A percentile compares a stretch with the other conserved stretches of the same genome.
phyloP scores from a whole-genome alignment of 1,139 yeast genomes.

The Taphrina communis region DNA sequence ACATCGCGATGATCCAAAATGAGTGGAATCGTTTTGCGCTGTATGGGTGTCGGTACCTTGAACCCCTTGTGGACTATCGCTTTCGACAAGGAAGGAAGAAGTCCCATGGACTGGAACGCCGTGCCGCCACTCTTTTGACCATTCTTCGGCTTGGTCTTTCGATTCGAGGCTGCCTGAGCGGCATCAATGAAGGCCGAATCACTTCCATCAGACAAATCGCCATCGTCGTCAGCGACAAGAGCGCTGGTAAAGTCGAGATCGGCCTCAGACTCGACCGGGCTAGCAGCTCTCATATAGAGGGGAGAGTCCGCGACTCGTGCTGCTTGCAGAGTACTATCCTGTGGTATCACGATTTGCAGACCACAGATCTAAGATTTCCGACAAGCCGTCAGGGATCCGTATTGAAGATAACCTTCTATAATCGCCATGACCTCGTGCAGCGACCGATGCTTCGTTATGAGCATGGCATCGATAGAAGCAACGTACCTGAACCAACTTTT shows the following conservation, averaged over 20 bases:
- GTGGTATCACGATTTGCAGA: too few species aligned
- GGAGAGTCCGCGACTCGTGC: too few species aligned
- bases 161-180: slow-evolving; percentile 23
- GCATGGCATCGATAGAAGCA: background rate
- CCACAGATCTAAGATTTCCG: too few species aligned
- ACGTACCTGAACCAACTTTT: slow-evolving; percentile 4
- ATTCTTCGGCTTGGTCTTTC: slow-evolving; percentile 24
- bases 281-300: slow-evolving; percentile 21
- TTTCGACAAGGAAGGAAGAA: slow-evolving; percentile 69
- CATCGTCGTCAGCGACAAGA: slow-evolving; percentile 25
- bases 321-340: too few species aligned
- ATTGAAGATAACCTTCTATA: too few species aligned
- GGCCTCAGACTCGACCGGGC: slow-evolving; percentile 37
- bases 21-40: slow-evolving; percentile 90
- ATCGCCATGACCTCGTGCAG: too few species aligned
- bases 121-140: slow-evolving; percentile 37
- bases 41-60: slow-evolving; percentile 96
- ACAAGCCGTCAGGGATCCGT: too few species aligned
- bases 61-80: slow-evolving; percentile 86
- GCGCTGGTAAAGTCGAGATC: slow-evolving; percentile 32
- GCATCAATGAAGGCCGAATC: slow-evolving; percentile 42
- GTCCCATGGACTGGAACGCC: slow-evolving; percentile 61
- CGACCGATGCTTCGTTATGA: too few species aligned
- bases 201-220: slow-evolving; percentile 39
- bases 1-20: slow-evolving; percentile 88